phyloP scores from a whole-genome alignment of 2,329 filamentous ascomycete species.

The Cordyceps javanica region DNA sequence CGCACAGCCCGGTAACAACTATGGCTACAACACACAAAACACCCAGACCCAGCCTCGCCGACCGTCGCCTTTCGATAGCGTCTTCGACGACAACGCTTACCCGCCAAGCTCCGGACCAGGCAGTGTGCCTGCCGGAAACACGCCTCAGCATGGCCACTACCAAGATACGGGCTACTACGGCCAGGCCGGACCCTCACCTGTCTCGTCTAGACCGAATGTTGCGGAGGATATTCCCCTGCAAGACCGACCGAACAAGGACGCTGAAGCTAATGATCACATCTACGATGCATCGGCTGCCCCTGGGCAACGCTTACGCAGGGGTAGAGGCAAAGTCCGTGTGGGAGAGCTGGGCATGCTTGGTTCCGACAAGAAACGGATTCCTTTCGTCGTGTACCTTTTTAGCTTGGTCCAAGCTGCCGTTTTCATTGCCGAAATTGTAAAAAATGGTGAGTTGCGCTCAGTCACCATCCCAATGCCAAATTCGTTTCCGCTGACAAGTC shows the following conservation, averaged over 20 bases:
- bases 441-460: slow-evolving; percentile 57
- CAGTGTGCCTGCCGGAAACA: slow-evolving; percentile 32
- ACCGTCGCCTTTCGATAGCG: slow-evolving; percentile 55
- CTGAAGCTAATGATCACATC: slow-evolving; percentile 49
- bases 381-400: slow-evolving; percentile 79
- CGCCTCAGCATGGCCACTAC: slow-evolving; percentile 31
- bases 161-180: slow-evolving; percentile 56
- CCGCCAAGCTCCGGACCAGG: slow-evolving; percentile 41
- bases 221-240: slow-evolving; percentile 53
- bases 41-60: slow-evolving; percentile 13
- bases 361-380: slow-evolving; percentile 50
- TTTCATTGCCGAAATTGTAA: slow-evolving; percentile 83
- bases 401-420: slow-evolving; percentile 72
- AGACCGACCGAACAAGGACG: slow-evolving; percentile 39
- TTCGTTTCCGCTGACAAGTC: slow-evolving; percentile 10
- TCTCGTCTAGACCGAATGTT: slow-evolving; percentile 28
- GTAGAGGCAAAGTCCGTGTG: slow-evolving; percentile 44
- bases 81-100: slow-evolving; percentile 64
- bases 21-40: slow-evolving; percentile 7
- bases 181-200: slow-evolving; percentile 29
- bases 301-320: slow-evolving; percentile 24
- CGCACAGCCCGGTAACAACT: slow-evolving; percentile 7
- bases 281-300: slow-evolving; percentile 44
- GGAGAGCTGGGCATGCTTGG: slow-evolving; percentile 56
- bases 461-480: background rate